Evolutionary conservation across 2,329 filamentous ascomycete species (phyloP).

Genomic region (Penicillium digitatum): DNA sequence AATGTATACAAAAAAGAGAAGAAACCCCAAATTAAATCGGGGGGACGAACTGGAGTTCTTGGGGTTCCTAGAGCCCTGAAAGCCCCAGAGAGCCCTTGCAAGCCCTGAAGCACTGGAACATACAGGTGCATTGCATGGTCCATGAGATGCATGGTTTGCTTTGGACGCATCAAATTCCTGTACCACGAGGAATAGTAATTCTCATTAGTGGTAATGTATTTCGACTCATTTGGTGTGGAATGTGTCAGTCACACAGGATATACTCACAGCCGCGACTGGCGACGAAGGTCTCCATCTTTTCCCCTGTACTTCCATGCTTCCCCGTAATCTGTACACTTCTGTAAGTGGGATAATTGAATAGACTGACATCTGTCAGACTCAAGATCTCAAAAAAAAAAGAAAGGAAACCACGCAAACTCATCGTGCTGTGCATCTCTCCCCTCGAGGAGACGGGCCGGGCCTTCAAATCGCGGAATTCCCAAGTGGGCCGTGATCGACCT

Average conservation of each 20-base stretch:
- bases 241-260: constrained; percentile 10
- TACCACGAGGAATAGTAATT: constrained; percentile 10
- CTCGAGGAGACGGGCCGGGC: constrained; percentile 27
- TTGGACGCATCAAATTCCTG: constrained; percentile 11
- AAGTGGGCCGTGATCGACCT: constrained; percentile 24
- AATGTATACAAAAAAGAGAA: not conserved
- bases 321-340: not conserved
- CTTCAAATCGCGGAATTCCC: constrained; percentile 19
- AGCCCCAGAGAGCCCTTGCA: not conserved
- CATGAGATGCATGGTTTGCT: constrained; percentile 6
- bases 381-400: not conserved
- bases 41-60: constrained; percentile 5
- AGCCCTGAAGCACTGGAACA: not conserved
- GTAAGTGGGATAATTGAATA: not conserved
- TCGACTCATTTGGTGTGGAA: constrained; percentile 8
- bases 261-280: constrained; percentile 24
- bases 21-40: not conserved
- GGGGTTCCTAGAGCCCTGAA: not conserved
- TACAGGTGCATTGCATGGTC: constrained; percentile 9
- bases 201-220: constrained; percentile 11
- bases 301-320: not conserved
- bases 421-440: constrained; percentile 9
- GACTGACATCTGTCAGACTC: constrained; percentile 11
- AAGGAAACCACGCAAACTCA: constrained; percentile 8
- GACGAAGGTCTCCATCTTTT: constrained; percentile 7